Base-by-base conservation (phyloP, 2,329 filamentous ascomycete species). In the Akanthomyces muscarius region DNA sequence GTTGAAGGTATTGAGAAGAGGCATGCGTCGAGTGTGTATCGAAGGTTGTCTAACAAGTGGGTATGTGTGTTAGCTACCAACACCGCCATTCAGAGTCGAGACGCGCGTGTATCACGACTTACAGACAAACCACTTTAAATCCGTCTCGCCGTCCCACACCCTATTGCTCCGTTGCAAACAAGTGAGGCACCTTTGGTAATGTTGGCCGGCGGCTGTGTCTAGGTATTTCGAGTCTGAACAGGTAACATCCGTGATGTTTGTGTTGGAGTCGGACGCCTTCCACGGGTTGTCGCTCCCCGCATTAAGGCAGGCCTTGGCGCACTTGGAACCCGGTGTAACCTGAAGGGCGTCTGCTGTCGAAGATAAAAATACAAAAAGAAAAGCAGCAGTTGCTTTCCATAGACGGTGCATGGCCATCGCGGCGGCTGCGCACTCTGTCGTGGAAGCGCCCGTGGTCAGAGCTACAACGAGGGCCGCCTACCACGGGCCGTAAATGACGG, bases 261-360 rank as follows among this genome's bases (percentile, higher is more conserved):
- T 85, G 4, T 68, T 75, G 0, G 81, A 78, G 5, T 71, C 67
- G 2, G 67, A 66, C 0, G 78, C 66, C 23, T 76, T 71, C 38
- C 72, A 67, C 0, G 69, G 60, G 63, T 80, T 72, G 11, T 68
- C 69, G 14, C 73, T 70, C 0, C 69, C 63, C 2, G 73, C 71
- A 63, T 81, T 76, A 5, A 82, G 68, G 62, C 83, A 86, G 2
- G 79, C 63, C 0, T 77, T 70, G 0, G 81, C 76, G 67, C 83
- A 86, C 11, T 74, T 68, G 0, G 83, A 86, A 11, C 79, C 79
- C 0, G 83, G 80, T 1, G 81, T 78, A 2, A 84, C 78, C 59
- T 81, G 73, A 3, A 84, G 71, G 3, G 75, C 76, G 13, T 36
- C 33, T 36, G 33, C 33, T 11, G 33, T 36, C 33, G 33, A 36